Base-by-base conservation (phyloP, 2,329 filamentous ascomycete species). In the Alternaria incomplexa region DNA sequence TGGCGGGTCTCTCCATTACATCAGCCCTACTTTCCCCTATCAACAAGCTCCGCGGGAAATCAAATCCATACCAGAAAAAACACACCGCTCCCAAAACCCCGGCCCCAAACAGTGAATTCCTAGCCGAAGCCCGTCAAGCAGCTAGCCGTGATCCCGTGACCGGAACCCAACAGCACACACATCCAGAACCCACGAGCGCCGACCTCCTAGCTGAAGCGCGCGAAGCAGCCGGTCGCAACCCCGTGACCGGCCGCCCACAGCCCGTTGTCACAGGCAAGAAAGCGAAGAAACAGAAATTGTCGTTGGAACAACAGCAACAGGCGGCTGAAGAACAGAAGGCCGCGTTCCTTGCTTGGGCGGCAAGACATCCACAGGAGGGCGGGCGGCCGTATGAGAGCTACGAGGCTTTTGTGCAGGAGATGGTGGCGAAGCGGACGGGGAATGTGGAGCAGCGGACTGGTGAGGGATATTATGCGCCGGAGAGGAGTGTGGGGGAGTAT, bases 401-500 rank as follows among this genome's bases (percentile, higher is more conserved):
- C 9, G 67, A 71, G 28, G 46, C 64, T 15, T 70, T 66, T 51
- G 59, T 65, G 32, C 48, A 51, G 51, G 62, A 67, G 40, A 60
- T 66, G 58, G 44, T 56, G 13, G 58, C 58, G 45, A 70, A 59
- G 32, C 63, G 60, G 32, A 63, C 73, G 36, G 67, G 66, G 44
- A 48, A 46, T 62, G 36, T 26, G 28, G 60, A n/a, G 32, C 59
- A 55, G 25, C 26, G 58, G 32, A 47, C 50, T 7, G 61, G 65
- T 12, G 40, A 20, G 5, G 58, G 66, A 28, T 76, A 69, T 44
- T 75, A 73, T 67, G 73, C 73, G 60, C 73, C 73, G 17, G 63
- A 64, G 61, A 65, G 65, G 63, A 63, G 50, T 50, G 32, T 68
- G 8, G 63, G 57, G 36, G 70, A 73, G 56, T 74, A 64, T 61